A percentile compares a stretch with the other conserved stretches of the same genome.
These are phyloP conservation scores for Incumbomyces lentus DNA, from an alignment of 2,329 filamentous ascomycete species.

Conservation along the genomic window DNA sequence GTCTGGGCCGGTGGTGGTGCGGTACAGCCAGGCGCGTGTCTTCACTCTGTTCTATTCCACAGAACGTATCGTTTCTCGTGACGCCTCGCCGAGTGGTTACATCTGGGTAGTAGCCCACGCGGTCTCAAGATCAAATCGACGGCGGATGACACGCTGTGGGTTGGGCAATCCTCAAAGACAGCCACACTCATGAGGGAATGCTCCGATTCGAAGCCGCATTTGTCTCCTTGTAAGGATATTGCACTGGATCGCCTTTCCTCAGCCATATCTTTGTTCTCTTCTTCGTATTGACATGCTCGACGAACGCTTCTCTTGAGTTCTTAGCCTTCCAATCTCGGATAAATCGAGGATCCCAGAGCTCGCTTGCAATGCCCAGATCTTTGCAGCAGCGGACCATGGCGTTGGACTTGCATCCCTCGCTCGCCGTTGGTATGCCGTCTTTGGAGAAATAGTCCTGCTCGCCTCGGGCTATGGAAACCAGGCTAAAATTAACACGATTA, in stretches of 20 bases:
- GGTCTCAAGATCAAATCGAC: no score
- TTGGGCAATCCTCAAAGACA: no score
- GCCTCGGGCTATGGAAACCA: conserved; percentile 84
- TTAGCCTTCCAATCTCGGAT: conserved; percentile 71
- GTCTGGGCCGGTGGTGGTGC: no score
- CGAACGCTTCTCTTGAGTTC: conserved; percentile 70
- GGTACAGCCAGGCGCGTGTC: no score
- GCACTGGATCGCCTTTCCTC: conserved; percentile 68
- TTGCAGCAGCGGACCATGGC: conserved; percentile 98
- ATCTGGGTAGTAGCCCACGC: no score
- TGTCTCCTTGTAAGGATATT: conserved; percentile 51
- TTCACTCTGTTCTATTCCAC: no score
- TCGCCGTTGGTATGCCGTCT: conserved; percentile 84
- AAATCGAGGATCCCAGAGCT: conserved; percentile 92
- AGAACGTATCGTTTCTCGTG: no score
- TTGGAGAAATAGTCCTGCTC: conserved; percentile 89
- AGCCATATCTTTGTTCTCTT: conserved; percentile 82
- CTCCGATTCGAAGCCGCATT: conserved; percentile 18
- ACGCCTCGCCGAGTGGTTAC: no score
- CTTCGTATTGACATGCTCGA: conserved; percentile 77
- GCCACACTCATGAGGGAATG: neutral
- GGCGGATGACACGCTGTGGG: no score
- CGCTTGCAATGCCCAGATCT: conserved; percentile 85
- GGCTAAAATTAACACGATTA: conserved; percentile 40
- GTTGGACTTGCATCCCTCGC: conserved; percentile 95